Percentiles rank a stretch among this genome's conserved stretches.
Conservation (phyloP, 805 yeast genomes). For the Yamadazyma scolyti region DNA sequence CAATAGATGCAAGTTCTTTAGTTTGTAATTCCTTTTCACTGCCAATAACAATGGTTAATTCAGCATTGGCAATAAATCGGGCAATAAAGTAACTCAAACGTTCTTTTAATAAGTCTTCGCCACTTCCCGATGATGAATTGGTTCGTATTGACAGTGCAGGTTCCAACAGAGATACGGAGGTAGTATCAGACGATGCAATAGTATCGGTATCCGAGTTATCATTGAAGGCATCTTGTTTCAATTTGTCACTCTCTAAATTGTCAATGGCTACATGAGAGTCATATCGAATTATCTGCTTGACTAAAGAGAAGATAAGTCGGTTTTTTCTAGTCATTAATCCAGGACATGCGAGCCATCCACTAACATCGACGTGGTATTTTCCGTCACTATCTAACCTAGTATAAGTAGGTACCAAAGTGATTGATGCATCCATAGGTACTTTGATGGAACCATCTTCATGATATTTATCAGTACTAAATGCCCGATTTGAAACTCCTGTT, state of each 20-base stretch:
- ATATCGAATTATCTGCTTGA: conserved; percentile 59
- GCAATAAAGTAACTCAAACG: conserved; percentile 71
- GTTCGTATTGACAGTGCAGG: conserved; percentile 1
- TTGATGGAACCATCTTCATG: conserved; percentile 25
- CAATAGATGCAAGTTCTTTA: conserved; percentile 21
- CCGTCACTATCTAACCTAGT: conserved; percentile 21
- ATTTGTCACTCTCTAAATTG: conserved; percentile 22
- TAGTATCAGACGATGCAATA: conserved; percentile 10
- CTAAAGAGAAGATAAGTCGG: conserved; percentile 61
- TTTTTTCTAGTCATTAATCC: conserved; percentile 72
- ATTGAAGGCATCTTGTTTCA: conserved; percentile 21
- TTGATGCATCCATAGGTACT: conserved; percentile 55
- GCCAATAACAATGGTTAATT: conserved; percentile 53
- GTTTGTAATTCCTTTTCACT: conserved; percentile 34
- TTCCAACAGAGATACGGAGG: conserved; percentile 3
- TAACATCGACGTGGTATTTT: conserved; percentile 48
- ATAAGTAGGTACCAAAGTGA: conserved; percentile 46
- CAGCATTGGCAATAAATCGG: conserved; percentile 56
- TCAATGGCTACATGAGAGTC: conserved; percentile 18
- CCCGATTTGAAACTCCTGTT: conserved; percentile 37
- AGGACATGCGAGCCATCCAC: conserved; percentile 72
- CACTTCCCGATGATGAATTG: background rate
- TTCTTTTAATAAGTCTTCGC: conserved; percentile 53
- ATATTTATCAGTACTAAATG: conserved; percentile 23
- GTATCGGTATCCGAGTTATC: conserved; percentile 22